Percentiles rank a stretch among this genome's conserved stretches.
Conservation (phyloP, 352 stramenopile species). For the Phytophthora fragariaefolia region DNA sequence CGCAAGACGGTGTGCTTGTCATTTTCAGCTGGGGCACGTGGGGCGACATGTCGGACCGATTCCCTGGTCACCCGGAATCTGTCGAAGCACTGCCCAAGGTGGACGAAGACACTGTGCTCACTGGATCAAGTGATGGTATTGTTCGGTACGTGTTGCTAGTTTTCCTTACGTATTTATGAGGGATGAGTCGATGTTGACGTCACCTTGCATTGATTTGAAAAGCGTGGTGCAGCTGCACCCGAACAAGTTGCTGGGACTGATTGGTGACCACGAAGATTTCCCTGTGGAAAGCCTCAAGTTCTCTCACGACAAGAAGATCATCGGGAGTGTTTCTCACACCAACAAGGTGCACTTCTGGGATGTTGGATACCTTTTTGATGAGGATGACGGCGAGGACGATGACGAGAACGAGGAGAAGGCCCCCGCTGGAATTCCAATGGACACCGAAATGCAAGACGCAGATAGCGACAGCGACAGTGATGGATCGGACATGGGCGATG, state of each 20-base stretch:
- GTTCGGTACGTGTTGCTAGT: conserved; percentile 72
- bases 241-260: conserved; percentile 96
- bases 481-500: conserved; percentile 54
- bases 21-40: conserved; percentile 96
- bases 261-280: conserved; percentile 96
- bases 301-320: conserved; percentile 87
- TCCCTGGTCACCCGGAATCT: conserved; percentile 94
- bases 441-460: conserved; percentile 88
- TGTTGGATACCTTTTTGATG: conserved; percentile 92
- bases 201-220: neutral
- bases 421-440: conserved; percentile 36
- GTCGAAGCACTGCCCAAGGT: conserved; percentile 96
- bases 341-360: conserved; percentile 97
- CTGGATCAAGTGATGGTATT: conserved; percentile 95
- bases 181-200: conserved; percentile 9
- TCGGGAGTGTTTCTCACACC: conserved; percentile 95
- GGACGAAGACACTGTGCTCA: conserved; percentile 97
- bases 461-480: conserved; percentile 82
- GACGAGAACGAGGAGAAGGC: conserved; percentile 64
- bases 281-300: conserved; percentile 93
- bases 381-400: conserved; percentile 81
- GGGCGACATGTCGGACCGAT: conserved; percentile 97
- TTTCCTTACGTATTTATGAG: neutral
- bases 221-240: conserved; percentile 95
- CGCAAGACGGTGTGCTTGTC: conserved; percentile 94